Evolutionary conservation across 805 yeast genomes (phyloP), one percentile per base, ranked within the genome.

Genomic region (Monosporozyma aerobia): DNA sequence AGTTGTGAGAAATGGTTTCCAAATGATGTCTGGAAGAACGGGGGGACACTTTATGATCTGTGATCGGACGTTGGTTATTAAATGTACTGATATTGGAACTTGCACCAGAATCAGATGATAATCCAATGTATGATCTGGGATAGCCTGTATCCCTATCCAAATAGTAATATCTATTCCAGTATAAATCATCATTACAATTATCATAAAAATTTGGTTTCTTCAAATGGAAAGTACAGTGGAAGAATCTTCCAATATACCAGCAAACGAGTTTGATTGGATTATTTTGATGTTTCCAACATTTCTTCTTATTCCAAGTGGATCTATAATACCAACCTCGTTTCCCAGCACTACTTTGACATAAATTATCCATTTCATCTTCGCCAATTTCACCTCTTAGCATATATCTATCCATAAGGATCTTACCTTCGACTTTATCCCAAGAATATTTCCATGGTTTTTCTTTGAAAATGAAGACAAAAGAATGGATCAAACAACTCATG

Each of bases 401-500:
- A 51, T 63, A 68, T 30, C 49, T 54, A 10, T 59, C 59, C 30
- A 56, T 55, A 4, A 68, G 51, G 8, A 56, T 56, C 47, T 60
- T 57, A 2, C 51, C 52, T 49, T 65, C 63, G 13, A 63, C 57
- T 3, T 51, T 53, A 22, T 52, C 51, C 71, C 71, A 72, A 0
- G 76, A 70, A 53, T 76, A 70, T 48, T 73, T 72, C 95, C 95
- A 88, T 1, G 96, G 96, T 54, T 73, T 76, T 63, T 90, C 97
- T 52, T 95, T 74, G 56, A 82, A 78, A 37, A 85, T 70, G 63
- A 87, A 90, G 10, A 89, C 96, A 16, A 79, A 53, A 0, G 90
- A 75, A 62, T 90, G 96, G 27, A 90, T 81, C 29, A 82, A 73
- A 48, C 96, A 90, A 67, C 85, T 85, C 59, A 87, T 76, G 1